phyloP scores from a whole-genome alignment of 805 yeast species.

The Starmerella tilneyi region DNA sequence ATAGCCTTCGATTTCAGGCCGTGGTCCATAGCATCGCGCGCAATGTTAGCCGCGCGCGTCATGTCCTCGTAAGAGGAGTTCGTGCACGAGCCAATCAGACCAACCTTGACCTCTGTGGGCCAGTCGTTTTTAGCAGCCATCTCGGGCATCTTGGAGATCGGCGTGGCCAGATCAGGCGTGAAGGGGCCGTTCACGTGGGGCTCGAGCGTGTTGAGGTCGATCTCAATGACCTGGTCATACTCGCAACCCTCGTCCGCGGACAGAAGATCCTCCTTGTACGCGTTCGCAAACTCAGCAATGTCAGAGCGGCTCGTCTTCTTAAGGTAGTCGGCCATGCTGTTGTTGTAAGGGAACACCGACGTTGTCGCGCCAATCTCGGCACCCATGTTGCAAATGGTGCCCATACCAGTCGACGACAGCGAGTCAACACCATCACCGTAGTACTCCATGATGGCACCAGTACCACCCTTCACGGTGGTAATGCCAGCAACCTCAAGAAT shows the following conservation, averaged over 20 bases:
- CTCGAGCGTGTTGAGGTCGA: conserved; percentile 79
- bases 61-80: conserved; percentile 97
- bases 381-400: conserved; percentile 98
- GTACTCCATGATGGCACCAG: conserved; percentile 93
- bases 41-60: conserved; percentile 91
- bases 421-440: conserved; percentile 90
- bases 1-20: conserved; percentile 88
- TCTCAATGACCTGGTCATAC: conserved; percentile 87
- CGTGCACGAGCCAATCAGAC: conserved; percentile 96
- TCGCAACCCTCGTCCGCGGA: conserved; percentile 86
- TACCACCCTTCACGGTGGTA: conserved; percentile 95
- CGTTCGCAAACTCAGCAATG: conserved; percentile 69
- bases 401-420: conserved; percentile 97
- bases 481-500: conserved; percentile 88
- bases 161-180: conserved; percentile 96
- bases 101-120: conserved; percentile 89
- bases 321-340: conserved; percentile 77
- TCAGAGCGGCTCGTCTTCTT: conserved; percentile 75
- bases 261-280: conserved; percentile 47
- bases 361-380: conserved; percentile 99
- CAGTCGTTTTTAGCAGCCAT: conserved; percentile 76
- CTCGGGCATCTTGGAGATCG: conserved; percentile 74
- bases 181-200: conserved; percentile 97
- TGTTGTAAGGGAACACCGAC: conserved; percentile 92
- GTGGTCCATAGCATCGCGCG: conserved; percentile 77